Base-by-base conservation (phyloP, 805 yeast genomes). In the Lipomyces oligophaga region DNA sequence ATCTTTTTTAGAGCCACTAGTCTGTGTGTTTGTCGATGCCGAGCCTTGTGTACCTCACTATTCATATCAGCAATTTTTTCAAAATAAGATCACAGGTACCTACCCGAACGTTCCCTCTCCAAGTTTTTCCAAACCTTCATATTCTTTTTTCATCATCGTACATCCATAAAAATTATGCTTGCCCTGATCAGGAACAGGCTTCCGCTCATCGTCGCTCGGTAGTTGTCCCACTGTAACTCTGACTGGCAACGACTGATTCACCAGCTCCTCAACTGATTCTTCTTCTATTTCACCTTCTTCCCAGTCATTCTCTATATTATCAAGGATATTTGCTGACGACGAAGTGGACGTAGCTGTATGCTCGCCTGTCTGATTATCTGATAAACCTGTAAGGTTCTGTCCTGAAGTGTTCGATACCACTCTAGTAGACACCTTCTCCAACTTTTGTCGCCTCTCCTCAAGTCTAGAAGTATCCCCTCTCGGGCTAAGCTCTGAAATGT, bases 1-100 rank as follows among this genome's bases (percentile, higher is more conserved):
- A 93, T 77, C 62, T 82, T 85, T 66, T 93, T 93, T 58, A 94
- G 71, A 0, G 99, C 99, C 16, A 90, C 97, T 13, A 79, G 59
- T 35, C 75, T 70, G 3, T 76, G 72, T 1, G 81, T 67, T n/a
- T 74, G 65, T 28, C 68, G 70, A 52, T 70, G 74, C 8, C 62
- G 67, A 3, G 95, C 97, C 60, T 83, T 85, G 59, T 81, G 81
- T 2, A 90, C 98, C 42, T 87, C 86, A 22, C 78, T 77, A 57
- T 68, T 68, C 16, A 4, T 18, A 5, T 15, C 7, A 16, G 16
- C 13, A 27, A 22, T 11, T 22, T 5, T 11, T 10, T 19, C 28
- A 4, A 35, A 15, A 30, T 8, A 20, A 18, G 13, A 18, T 3
- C 21, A 36, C 27, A 41, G 32, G 15, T 11, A 42, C 63, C 33